A percentile compares a stretch with the other conserved stretches of the same genome.
Conservation (phyloP, 2,329 filamentous ascomycete species). For the Albifimbria verrucaria region DNA sequence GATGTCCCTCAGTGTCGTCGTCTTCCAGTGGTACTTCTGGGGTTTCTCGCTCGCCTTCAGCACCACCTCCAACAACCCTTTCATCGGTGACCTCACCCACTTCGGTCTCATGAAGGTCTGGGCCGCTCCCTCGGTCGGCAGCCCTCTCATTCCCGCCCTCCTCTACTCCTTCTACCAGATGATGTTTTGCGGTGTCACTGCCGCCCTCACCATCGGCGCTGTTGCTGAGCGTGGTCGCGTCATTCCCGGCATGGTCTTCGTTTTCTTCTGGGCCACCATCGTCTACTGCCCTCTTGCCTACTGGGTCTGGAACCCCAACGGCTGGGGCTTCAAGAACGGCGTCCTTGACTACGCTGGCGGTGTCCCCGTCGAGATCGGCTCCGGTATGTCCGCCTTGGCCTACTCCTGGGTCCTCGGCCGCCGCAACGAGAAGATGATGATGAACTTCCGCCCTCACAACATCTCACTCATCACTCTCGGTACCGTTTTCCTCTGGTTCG, state of each 20-base stretch:
- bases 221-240: conserved; percentile 93
- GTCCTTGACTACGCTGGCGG: conserved; percentile 96
- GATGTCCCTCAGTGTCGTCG: conserved; percentile 85
- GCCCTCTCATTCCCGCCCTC: conserved; percentile 81
- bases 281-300: conserved; percentile 96
- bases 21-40: conserved; percentile 99
- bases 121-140: conserved; percentile 81
- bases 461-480: conserved; percentile 95
- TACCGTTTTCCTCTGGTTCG: conserved; percentile 95
- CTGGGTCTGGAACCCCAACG: conserved; percentile 95
- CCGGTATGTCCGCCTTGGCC: conserved; percentile 86
- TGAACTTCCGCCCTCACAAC: conserved; percentile 99
- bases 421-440: conserved; percentile 98
- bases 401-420: conserved; percentile 95
- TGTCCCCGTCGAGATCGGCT: conserved; percentile 94
- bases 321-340: conserved; percentile 87
- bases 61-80: conserved; percentile 74
- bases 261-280: conserved; percentile 92
- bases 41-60: conserved; percentile 95
- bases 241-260: conserved; percentile 90
- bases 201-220: conserved; percentile 84
- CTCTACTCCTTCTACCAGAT: conserved; percentile 97
- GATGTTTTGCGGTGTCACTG: conserved; percentile 95
- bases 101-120: conserved; percentile 87
- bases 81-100: conserved; percentile 85